Evolutionary conservation across 2,329 filamentous ascomycete species (phyloP).

Genomic region (Verticillium isaacii): DNA sequence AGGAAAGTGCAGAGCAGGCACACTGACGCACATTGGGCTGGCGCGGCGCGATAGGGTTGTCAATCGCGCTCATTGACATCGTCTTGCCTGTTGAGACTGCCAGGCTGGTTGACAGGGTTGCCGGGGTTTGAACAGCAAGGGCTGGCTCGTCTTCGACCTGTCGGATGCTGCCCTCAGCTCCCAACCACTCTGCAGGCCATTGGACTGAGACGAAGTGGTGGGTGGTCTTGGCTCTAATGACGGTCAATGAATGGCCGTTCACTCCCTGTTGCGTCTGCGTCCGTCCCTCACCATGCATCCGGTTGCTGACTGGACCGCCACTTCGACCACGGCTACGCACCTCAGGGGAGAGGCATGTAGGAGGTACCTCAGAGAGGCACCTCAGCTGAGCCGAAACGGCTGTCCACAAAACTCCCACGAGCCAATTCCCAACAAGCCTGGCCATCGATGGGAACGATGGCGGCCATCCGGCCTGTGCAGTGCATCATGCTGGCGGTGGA

Average conservation of each 20-base stretch:
- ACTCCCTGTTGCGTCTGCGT: not conserved
- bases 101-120: not conserved
- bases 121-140: not conserved
- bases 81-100: not conserved
- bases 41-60: not conserved
- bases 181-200: not conserved
- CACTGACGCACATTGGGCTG: too few species aligned
- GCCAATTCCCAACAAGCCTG: not conserved
- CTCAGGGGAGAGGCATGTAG: not conserved
- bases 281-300: not conserved
- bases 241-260: not conserved
- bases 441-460: not conserved
- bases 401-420: too few species aligned
- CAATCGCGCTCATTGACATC: not conserved
- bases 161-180: not conserved
- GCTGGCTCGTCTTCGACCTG: not conserved
- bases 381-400: not conserved
- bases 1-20: too few species aligned
- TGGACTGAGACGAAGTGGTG: not conserved
- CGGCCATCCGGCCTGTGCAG: not conserved
- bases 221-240: not conserved
- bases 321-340: not conserved
- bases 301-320: not conserved
- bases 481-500: not conserved
- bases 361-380: not conserved